Evolutionary conservation across 768 basidiomycete genomes (phyloP).

Genomic region (Exsudoporus frostii): DNA sequence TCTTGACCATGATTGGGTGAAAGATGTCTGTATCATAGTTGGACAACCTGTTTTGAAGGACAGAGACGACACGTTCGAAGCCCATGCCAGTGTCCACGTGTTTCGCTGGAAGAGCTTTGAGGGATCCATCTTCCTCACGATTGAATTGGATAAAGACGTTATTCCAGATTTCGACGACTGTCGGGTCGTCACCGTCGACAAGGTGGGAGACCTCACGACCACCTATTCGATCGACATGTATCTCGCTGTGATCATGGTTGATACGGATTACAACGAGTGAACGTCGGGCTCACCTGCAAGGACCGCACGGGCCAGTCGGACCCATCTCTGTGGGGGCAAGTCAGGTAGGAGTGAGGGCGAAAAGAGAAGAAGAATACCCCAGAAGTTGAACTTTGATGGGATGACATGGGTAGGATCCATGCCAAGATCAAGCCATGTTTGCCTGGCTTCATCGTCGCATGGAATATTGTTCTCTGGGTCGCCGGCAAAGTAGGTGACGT

Average conservation of each 20-base stretch:
- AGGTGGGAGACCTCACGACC: constrained; percentile 90
- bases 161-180: constrained; percentile 99
- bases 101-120: constrained; percentile 80
- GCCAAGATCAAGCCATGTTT: constrained; percentile 87
- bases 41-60: constrained; percentile 84
- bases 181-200: constrained; percentile 95
- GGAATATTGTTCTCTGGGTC: constrained; percentile 81
- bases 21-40: constrained; percentile 99
- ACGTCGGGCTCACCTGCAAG: constrained; percentile 64
- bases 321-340: constrained; percentile 80
- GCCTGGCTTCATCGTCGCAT: constrained; percentile 84
- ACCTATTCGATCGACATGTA: constrained; percentile 97
- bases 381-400: constrained; percentile 97
- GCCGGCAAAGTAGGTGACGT: constrained; percentile 98
- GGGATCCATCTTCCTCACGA: constrained; percentile 82
- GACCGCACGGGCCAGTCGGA: constrained; percentile 95
- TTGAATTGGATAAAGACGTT: constrained; percentile 99
- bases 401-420: constrained; percentile 87
- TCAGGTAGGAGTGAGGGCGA: background rate
- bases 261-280: background rate
- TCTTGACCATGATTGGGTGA: constrained; percentile 78
- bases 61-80: constrained; percentile 95
- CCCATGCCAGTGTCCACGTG: constrained; percentile 99
- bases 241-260: constrained; percentile 56
- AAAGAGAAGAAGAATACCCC: constrained; percentile 61